Base-by-base conservation (phyloP, 768 basidiomycete genomes). In the Lentinus tigrinus region DNA sequence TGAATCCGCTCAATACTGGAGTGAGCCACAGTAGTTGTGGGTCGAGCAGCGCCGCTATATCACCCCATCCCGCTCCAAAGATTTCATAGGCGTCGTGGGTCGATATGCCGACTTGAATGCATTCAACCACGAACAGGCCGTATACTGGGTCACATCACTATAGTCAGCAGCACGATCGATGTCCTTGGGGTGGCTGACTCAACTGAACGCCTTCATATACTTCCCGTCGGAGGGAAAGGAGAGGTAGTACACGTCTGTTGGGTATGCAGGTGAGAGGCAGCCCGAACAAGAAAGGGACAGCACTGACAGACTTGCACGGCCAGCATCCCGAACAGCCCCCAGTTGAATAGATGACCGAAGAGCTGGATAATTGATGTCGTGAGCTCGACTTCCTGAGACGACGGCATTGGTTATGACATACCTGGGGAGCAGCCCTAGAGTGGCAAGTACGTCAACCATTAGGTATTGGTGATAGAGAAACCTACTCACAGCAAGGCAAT, bases 301-400 rank as follows among this genome's bases (percentile, higher is more conserved):
- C 1, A 46, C 52, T 31, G 19, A 54, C 52, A 54, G 26, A 54
- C 42, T 46, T 54, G 52, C 16, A 24, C 43, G 17, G 42, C 16
- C 28, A 53, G 21, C 3, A 53, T 34, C 5, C 52, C 52, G 17
- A 53, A 53, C 7, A 53, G 52, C 3, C 52, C 42, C 16, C 46
- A 54, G 19, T 54, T 54, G 52, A 54, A 54, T 2, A 54, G 42
- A 23, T 54, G 43, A 13, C 52, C 52, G 11, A 54, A 46, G 19
- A 54, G 52, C 52, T 54, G 23, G 10, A 5, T 38, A 28, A 6
- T 10, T 21, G 50, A 19, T 23, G 16, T n/a, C 26, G 16, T 19
- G 23, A 19, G n/a, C 24, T n/a, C 17, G 6, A 26, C 2, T 7
- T 7, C 27, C 28, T 28, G n/a, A 16, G 27, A n/a, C 27, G 17